A percentile compares a stretch with the other conserved stretches of the same genome.
Evolutionary conservation across 2,329 filamentous ascomycete species (phyloP).

Genomic region (Botrytis medusae): DNA sequence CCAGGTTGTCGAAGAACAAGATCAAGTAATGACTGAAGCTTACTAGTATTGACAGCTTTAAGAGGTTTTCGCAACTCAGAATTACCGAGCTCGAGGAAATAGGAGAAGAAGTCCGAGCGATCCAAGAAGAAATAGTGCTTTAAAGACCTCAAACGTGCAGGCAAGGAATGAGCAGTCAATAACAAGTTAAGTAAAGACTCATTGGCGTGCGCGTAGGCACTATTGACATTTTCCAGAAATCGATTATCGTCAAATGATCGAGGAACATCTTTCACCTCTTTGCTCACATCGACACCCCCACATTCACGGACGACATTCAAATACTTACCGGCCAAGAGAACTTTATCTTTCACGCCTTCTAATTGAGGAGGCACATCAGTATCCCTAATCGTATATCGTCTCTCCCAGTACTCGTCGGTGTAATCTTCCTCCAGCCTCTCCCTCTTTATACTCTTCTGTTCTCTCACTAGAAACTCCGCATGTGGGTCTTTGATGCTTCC

Average conservation of each 20-base stretch:
- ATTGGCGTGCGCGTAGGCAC: slow-evolving; percentile 92
- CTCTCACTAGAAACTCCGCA: slow-evolving; percentile 89
- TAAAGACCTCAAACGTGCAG: slow-evolving; percentile 80
- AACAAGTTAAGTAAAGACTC: slow-evolving; percentile 87
- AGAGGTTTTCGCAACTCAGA: slow-evolving; percentile 90
- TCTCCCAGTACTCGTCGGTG: slow-evolving; percentile 99
- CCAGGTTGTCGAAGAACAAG: slow-evolving; percentile 94
- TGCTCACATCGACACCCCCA: slow-evolving; percentile 90
- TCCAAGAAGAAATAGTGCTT: slow-evolving; percentile 99
- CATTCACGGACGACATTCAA: slow-evolving; percentile 97
- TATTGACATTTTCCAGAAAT: slow-evolving; percentile 94
- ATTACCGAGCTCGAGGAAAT: slow-evolving; percentile 88
- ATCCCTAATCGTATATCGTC: slow-evolving; percentile 91
- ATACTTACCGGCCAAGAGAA: slow-evolving; percentile 93
- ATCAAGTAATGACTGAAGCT: slow-evolving; percentile 93
- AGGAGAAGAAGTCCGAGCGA: slow-evolving; percentile 95
- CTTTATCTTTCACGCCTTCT: slow-evolving; percentile 87
- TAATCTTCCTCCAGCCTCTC: slow-evolving; percentile 94
- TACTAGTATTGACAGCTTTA: slow-evolving; percentile 84
- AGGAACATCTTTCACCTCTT: slow-evolving; percentile 84
- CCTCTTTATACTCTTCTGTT: slow-evolving; percentile 90
- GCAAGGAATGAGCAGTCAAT: slow-evolving; percentile 87
- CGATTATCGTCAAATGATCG: slow-evolving; percentile 86
- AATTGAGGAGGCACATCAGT: slow-evolving; percentile 90
- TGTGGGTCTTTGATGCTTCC: slow-evolving; percentile 94